phyloP scores from a whole-genome alignment of 225 moss, liverwort and hornwort species.

The Neckera pumila region DNA sequence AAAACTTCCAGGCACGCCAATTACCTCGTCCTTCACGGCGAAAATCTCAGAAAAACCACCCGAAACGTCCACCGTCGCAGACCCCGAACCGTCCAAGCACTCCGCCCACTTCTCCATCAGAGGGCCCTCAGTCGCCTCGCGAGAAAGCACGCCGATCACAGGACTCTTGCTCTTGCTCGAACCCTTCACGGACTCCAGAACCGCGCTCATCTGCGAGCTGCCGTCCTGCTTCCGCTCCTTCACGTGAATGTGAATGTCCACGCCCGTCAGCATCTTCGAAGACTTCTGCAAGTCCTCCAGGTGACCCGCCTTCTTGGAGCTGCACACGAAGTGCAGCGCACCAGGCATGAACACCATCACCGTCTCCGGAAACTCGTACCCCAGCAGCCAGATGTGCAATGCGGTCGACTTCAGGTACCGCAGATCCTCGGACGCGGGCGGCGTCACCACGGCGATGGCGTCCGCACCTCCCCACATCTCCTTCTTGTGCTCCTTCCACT shows the following conservation, averaged over 20 bases:
- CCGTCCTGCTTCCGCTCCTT: conserved; percentile 94
- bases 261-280: conserved; percentile 79
- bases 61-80: conserved; percentile 61
- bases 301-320: conserved; percentile 86
- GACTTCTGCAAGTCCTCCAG: conserved; percentile 80
- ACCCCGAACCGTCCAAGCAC: conserved; percentile 46
- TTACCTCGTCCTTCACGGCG: conserved; percentile 83
- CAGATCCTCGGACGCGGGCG: conserved; percentile 91
- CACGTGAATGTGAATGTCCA: conserved; percentile 81
- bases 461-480: conserved; percentile 91
- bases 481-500: conserved; percentile 72
- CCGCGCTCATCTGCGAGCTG: conserved; percentile 28
- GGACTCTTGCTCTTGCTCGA: conserved; percentile 43
- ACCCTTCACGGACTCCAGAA: conserved; percentile 65
- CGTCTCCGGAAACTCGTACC: conserved; percentile 99
- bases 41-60: conserved; percentile 85
- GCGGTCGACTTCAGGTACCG: conserved; percentile 97
- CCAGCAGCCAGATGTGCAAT: conserved; percentile 98
- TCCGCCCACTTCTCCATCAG: conserved; percentile 91
- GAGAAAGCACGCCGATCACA: conserved; percentile 61
- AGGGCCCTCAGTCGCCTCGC: conserved; percentile 72
- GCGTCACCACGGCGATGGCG: conserved; percentile 87
- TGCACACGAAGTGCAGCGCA: conserved; percentile 83
- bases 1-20: background rate
- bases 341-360: conserved; percentile 98